Evolutionary conservation across 352 stramenopile species (phyloP).

Genomic region (Peronospora tabacina): DNA sequence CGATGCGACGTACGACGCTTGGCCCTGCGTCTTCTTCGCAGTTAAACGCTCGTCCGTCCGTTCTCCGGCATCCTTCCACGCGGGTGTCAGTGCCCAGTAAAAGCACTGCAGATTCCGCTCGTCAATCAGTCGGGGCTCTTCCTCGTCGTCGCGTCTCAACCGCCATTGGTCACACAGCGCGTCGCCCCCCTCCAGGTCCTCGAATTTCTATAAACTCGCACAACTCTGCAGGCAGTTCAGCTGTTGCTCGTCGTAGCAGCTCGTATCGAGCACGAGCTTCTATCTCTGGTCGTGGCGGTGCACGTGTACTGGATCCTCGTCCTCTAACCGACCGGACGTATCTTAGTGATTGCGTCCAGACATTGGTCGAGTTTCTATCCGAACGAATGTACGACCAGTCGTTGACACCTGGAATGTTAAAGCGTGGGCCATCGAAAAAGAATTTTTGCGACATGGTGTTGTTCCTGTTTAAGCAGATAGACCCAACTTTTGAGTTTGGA

Average conservation of each 20-base stretch:
- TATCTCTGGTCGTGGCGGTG: conserved; percentile 32
- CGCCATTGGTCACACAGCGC: conserved; percentile 14
- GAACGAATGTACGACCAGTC: conserved; percentile 88
- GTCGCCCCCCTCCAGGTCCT: conserved; percentile 19
- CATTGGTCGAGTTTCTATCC: conserved; percentile 91
- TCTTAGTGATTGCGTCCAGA: conserved; percentile 87
- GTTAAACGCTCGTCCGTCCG: conserved; percentile 54
- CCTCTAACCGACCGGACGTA: conserved; percentile 89
- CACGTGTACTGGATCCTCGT: conserved; percentile 66
- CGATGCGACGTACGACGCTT: conserved; percentile 80
- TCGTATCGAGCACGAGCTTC: conserved; percentile 55
- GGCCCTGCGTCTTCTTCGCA: conserved; percentile 78
- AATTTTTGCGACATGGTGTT: conserved; percentile 96
- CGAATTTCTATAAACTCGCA: conserved; percentile 40
- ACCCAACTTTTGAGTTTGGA: conserved; percentile 85
- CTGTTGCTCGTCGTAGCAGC: conserved; percentile 43
- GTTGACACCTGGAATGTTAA: conserved; percentile 85
- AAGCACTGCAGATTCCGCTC: conserved; percentile 20
- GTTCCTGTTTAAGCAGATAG: conserved; percentile 93
- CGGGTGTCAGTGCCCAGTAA: conserved; percentile 58
- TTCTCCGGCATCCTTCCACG: conserved; percentile 29
- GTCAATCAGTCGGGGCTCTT: conserved; percentile 48
- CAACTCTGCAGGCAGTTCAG: conserved; percentile 36
- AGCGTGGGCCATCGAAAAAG: conserved; percentile 91
- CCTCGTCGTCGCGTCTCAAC: conserved; percentile 55